A percentile compares a stretch with the other conserved stretches of the same genome.
Conservation (phyloP, 2,329 filamentous ascomycete species). For the Beauveria sp. region DNA sequence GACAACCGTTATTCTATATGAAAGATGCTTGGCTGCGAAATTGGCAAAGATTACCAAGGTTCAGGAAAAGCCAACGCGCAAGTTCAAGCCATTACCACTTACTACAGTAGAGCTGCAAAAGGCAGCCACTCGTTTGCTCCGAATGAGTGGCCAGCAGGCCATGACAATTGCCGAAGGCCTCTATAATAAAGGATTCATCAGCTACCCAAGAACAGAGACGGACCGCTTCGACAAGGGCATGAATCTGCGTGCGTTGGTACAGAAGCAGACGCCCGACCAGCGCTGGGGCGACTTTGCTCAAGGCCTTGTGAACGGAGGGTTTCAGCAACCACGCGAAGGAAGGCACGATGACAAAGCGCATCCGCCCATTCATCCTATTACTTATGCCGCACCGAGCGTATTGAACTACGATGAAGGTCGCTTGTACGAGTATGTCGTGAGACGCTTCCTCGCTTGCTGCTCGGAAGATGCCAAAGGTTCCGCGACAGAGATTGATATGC, state of each 20-base stretch:
- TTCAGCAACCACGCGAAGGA: slow-evolving; percentile 74
- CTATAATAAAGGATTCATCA: slow-evolving; percentile 94
- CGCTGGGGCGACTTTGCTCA: slow-evolving; percentile 79
- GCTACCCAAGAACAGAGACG: slow-evolving; percentile 94
- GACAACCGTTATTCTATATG: slow-evolving; percentile 72
- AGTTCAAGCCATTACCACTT: slow-evolving; percentile 87
- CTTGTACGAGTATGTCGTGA: slow-evolving; percentile 87
- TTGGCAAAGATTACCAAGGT: slow-evolving; percentile 76
- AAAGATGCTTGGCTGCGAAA: slow-evolving; percentile 71
- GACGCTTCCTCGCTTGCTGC: slow-evolving; percentile 90
- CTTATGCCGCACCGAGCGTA: slow-evolving; percentile 64
- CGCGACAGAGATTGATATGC: slow-evolving; percentile 75
- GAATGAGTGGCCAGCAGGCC: slow-evolving; percentile 83
- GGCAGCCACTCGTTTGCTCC: slow-evolving; percentile 82
- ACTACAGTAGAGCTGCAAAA: slow-evolving; percentile 97
- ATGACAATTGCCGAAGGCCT: slow-evolving; percentile 83
- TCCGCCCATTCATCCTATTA: slow-evolving; percentile 91
- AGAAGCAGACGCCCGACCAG: slow-evolving; percentile 72
- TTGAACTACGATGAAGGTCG: slow-evolving; percentile 60
- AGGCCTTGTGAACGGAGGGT: slow-evolving; percentile 64
- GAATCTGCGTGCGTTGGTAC: slow-evolving; percentile 69
- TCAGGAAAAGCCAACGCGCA: slow-evolving; percentile 83
- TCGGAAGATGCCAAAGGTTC: slow-evolving; percentile 87
- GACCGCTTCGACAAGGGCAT: slow-evolving; percentile 91
- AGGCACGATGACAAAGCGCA: slow-evolving; percentile 93